Evolutionary conservation across 768 basidiomycete genomes (phyloP).

Genomic region (Cyclocybe cylindracea): DNA sequence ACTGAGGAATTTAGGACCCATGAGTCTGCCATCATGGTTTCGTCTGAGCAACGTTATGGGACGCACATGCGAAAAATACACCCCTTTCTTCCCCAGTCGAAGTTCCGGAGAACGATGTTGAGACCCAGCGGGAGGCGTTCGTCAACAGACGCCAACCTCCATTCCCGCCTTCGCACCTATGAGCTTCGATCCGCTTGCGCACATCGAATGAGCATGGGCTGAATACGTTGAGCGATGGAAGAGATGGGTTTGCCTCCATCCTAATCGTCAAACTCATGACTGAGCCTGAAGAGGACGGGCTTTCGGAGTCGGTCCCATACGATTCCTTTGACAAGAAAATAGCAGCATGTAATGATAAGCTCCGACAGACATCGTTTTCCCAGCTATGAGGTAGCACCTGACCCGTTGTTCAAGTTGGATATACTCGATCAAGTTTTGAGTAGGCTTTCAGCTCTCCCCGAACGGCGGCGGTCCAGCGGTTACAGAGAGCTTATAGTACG

Average conservation of each 20-base stretch:
- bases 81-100: constrained; percentile 66
- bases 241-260: constrained; percentile 52
- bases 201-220: constrained; percentile 31
- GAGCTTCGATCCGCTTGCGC: constrained; percentile 47
- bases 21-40: too few species aligned
- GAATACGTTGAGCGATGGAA: constrained; percentile 42
- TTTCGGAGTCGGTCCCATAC: constrained; percentile 53
- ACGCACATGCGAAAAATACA: constrained; percentile 58
- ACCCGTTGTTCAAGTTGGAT: constrained; percentile 67
- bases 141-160: constrained; percentile 58
- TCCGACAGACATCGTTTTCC: too few species aligned
- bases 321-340: constrained; percentile 38
- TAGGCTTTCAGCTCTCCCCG: constrained; percentile 52
- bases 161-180: constrained; percentile 44
- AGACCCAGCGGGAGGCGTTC: constrained; percentile 64
- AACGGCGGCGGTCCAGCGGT: constrained; percentile 37
- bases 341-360: too few species aligned
- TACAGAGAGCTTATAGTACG: constrained; percentile 17
- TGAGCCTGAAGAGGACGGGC: constrained; percentile 46
- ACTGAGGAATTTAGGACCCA: too few species aligned
- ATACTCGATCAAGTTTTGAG: constrained; percentile 57
- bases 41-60: constrained; percentile 8
- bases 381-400: too few species aligned
- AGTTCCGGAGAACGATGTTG: constrained; percentile 63
- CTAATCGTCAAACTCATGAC: constrained; percentile 38